Evolutionary conservation across 2,329 filamentous ascomycete genomes (phyloP), one percentile per base, ranked within the genome.

Genomic region (Penicillium sp.): DNA sequence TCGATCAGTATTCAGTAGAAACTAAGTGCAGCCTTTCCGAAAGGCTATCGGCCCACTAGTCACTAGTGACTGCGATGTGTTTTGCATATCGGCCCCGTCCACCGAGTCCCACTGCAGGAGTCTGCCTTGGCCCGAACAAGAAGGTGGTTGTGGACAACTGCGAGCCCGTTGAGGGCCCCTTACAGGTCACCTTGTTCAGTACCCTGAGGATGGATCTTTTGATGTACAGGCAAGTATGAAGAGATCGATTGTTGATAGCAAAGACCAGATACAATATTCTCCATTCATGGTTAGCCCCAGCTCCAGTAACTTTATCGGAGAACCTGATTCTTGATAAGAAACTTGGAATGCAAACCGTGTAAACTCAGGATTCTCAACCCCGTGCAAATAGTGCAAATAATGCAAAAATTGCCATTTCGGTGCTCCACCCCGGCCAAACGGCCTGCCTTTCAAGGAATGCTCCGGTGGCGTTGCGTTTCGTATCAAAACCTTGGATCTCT

Each of bases 121-220:
- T 31, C 57, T 48, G 55, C 48, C 22, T 66, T 58, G 38, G 64
- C 64, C 64, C 38, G 22, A 68, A 59, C 20, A 60, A 65, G 67
- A 69, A 69, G 67, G 67, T 69, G 64, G 61, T 64, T 67, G 52
- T 45, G 41, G 59, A 49, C 35, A 39, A 48, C 17, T 17, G 22
- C 20, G 28, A 35, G 31, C 7, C 31, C 31, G 31, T 31, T 31
- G 31, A 31, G 7, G 14, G 37, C 37, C 17, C 17, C 54, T n/a
- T 39, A 31, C 10, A 8, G 39, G 39, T 42, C 39, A 55, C 22
- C 31, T 22, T 43, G 31, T 43, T 47, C 42, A 49, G 17, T 51
- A 59, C 50, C 59, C 54, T 55, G 25, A 55, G 58, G 41, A 42
- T 15, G 8, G 5, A 47, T 31, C 14, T n/a, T 28, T 15, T n/a